Conservation (phyloP, 176 grass and related monocot genomes). For the Eleusine indica region DNA sequence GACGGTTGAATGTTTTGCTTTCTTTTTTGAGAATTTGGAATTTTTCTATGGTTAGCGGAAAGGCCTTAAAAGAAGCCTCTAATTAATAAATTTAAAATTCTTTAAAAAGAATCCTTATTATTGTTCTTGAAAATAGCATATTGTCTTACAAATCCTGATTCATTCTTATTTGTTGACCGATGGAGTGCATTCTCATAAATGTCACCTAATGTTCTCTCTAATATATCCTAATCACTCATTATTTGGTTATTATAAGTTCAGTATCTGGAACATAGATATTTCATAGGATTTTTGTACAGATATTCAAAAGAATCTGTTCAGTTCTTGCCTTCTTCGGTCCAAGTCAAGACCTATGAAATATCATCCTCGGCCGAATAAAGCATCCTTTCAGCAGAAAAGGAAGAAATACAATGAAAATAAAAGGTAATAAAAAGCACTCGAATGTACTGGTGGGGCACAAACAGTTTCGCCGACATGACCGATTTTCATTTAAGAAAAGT, state of each 20-base stretch:
- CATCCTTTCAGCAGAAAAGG: constrained; percentile 23
- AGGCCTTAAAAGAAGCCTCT: too few species aligned
- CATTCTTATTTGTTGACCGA: too few species aligned
- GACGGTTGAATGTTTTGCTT: too few species aligned
- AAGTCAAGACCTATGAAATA: constrained; percentile 6
- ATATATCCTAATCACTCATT: too few species aligned
- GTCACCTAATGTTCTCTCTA: too few species aligned
- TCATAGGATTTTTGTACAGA: background rate
- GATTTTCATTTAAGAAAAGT: background rate
- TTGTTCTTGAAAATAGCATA: too few species aligned
- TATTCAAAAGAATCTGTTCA: background rate
- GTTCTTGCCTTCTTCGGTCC: background rate
- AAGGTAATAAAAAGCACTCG: constrained; percentile 5
- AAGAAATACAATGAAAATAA: constrained; percentile 31
- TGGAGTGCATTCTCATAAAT: too few species aligned
- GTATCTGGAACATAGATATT: background rate
- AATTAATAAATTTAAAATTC: too few species aligned
- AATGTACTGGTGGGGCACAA: constrained; percentile 12
- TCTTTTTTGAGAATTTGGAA: too few species aligned
- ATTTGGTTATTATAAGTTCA: background rate
- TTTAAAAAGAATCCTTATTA: too few species aligned
- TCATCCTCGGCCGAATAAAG: background rate
- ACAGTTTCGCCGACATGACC: constrained; percentile 30
- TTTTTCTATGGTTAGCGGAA: too few species aligned
- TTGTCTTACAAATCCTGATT: too few species aligned